Evolutionary conservation across 352 stramenopile species (phyloP).

Genomic region (Pythium sp.): DNA sequence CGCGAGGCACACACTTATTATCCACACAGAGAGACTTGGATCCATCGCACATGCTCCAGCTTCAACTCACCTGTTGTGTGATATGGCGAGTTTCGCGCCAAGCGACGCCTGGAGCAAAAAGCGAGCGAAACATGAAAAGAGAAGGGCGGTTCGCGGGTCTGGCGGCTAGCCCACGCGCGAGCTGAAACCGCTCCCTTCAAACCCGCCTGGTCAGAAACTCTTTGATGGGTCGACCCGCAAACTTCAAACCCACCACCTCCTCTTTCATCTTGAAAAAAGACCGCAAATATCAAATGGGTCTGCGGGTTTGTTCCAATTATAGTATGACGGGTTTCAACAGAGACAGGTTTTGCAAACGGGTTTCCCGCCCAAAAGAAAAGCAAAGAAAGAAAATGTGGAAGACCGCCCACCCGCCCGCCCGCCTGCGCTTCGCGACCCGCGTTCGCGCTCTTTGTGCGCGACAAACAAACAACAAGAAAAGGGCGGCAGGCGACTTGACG

Average conservation of each 20-base stretch:
- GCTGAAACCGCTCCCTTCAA: neutral
- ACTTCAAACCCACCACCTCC: neutral
- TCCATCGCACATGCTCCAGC: too few species aligned
- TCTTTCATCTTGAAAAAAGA: neutral
- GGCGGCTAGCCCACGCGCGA: neutral
- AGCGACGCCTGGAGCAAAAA: neutral
- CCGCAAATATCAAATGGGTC: neutral
- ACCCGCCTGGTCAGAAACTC: neutral
- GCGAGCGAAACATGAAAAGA: neutral
- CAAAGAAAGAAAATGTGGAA: neutral
- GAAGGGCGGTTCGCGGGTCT: neutral
- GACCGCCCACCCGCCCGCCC: neutral
- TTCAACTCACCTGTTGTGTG: too few species aligned
- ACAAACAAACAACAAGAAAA: conserved; percentile 12
- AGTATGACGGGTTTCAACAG: neutral
- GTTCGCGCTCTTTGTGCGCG: neutral
- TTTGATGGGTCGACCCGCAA: neutral
- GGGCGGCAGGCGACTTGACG: conserved; percentile 9
- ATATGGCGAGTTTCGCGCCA: too few species aligned
- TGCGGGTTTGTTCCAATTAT: neutral
- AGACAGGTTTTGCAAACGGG: neutral
- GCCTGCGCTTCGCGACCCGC: neutral
- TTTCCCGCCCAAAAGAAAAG: neutral
- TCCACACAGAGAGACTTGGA: too few species aligned
- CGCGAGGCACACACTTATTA: too few species aligned